Base-by-base conservation (phyloP, 2,329 filamentous ascomycete species). In the Colletotrichum gigasporum region DNA sequence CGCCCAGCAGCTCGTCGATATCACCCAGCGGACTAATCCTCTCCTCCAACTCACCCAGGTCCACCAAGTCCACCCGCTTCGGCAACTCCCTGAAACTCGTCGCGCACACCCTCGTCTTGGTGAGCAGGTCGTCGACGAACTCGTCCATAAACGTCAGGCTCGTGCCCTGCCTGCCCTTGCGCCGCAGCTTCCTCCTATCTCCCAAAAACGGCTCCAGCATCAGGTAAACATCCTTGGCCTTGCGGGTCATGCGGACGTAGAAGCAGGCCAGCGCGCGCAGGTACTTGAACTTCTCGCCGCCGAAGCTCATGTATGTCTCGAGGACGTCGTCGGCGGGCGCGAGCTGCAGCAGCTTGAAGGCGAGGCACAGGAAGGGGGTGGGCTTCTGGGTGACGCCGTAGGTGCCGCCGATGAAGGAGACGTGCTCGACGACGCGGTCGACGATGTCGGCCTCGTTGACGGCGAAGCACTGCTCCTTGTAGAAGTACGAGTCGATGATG, bases 391-490 rank as follows among this genome's bases (percentile, higher is more conserved):
- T 86, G 16, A 88, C 86, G 55, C 94, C 94, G 72, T 93, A 93
- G 5, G 94, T 97, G 69, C 96, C 96, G 67, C 94, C 96, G 60
- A 99, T 87, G 77, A 91, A 96, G 50, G 82, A 85, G 47, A 99
- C 86, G 78, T 90, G 85, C 71, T 95, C 91, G 24, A 93, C 91
- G 0, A 96, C 94, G 68, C 96, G 92, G 80, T 97, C 93, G 71
- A 97, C 91, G 5, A 99, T 83, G 77, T 90, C 87, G 54, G 88
- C 87, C 75, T 90, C 89, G 81, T 98, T 99, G 69, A 99, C 85
- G 41, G 92, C 96, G 79, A 98, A 99, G 77, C 96, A 97, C 81
- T 97, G 94, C 80, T 98, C 96, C 79, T 97, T 97, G 91, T 94
- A 99, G 82, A 97, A 99, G 80, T 97, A 96, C 55, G 90, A 93